Evolutionary conservation across 202 grass and related monocot genomes (phyloP), one percentile per base, ranked within the genome.

Genomic region (Saccharum hybrid): DNA sequence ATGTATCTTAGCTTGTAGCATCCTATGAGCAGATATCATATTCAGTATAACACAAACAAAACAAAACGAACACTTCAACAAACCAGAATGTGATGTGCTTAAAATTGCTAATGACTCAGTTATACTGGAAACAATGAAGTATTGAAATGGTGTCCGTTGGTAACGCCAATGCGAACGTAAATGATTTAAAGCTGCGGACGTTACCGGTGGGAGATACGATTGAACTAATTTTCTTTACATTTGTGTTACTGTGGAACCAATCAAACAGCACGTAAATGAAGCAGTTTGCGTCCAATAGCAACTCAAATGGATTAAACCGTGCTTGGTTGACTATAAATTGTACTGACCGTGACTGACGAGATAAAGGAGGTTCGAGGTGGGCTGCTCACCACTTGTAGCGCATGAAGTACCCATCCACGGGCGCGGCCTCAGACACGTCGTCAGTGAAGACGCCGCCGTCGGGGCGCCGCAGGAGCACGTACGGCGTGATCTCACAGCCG

Each of bases 401-500:
- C 49, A 97, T 75, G 85, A 91, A 92, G 89, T 88, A 88, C 4
- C 91, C 94, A 66, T 92, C 88, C 23, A 92, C 28, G 11, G 94
- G 89, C 1, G 68, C 77, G 0, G 83, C 74, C 63, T 97, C 94
- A 3, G 79, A 63, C 42, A 89, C 87, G 45, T 97, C 94, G 8
- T 97, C 94, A 3, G 85, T 88, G 19, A 78, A 72, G 66, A 89
- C 33, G 59, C 82, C 84, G 43, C 84, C 84, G 41, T 90, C 89
- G 7, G 91, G 76, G 36, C 87, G 87, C 33, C 83, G 91, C 41
- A 97, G 72, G 34, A 94, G 86, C 54, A 97, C 91, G 6, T 97
- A 97, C 18, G 94, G 94, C 60, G 94, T 90, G 89, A 97, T 94
- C 94, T 97, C 94, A 52, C 94, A 97, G 41, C 94, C 94, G 1